phyloP scores from a whole-genome alignment of 2,329 filamentous ascomycete genomes.

The Calonectria crousiana region DNA sequence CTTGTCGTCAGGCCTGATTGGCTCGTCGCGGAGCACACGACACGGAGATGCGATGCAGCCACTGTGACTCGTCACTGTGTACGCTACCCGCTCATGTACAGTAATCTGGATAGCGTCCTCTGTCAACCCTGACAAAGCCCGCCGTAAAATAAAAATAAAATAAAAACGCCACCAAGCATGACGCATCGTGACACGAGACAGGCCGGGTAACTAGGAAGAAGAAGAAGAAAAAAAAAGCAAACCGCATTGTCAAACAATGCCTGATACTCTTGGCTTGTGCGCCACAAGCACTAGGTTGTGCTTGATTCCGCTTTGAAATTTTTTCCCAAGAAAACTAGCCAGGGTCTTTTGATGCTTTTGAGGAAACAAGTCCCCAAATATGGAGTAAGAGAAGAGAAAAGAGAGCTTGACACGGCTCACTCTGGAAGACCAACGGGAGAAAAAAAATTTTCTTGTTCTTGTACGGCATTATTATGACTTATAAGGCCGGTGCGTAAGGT shows the following conservation, averaged over 20 bases:
- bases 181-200: background rate
- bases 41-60: background rate
- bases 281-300: background rate
- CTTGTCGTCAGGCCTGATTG: background rate
- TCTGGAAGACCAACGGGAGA: background rate
- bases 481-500: background rate
- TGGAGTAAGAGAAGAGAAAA: background rate
- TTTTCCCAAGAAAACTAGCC: background rate
- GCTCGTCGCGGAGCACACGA: background rate
- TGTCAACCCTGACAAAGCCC: background rate
- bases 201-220: background rate
- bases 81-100: background rate
- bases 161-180: background rate
- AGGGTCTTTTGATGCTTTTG: background rate
- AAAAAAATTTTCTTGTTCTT: background rate
- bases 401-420: background rate
- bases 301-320: background rate
- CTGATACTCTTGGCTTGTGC: background rate
- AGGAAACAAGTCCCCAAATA: background rate
- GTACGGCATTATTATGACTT: background rate
- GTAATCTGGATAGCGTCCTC: background rate
- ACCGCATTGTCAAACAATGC: background rate
- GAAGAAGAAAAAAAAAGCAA: background rate
- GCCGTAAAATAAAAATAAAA: background rate
- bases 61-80: slow-evolving; percentile 1